Conservation (phyloP, 768 basidiomycete genomes). For the Macrolepiota dolichaula region DNA sequence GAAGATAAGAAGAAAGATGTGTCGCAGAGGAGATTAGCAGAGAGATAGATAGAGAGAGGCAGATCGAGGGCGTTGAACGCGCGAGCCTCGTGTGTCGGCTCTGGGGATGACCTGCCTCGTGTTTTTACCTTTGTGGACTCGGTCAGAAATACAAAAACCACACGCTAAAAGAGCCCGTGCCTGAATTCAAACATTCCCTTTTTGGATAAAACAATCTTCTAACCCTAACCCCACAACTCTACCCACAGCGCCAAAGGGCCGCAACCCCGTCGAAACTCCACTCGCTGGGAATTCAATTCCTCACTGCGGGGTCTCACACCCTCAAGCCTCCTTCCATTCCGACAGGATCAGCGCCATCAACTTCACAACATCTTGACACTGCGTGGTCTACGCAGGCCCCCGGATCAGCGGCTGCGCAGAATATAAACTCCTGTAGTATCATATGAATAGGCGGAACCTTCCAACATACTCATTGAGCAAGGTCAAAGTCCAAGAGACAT, state of each 20-base stretch:
- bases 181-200: constrained; percentile 23
- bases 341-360: not conserved
- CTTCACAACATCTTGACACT: not conserved
- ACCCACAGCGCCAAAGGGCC: not conserved
- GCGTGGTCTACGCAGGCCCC: not conserved
- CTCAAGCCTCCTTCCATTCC: not conserved
- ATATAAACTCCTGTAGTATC: not conserved
- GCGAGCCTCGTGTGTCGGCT: constrained; percentile 44
- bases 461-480: not conserved
- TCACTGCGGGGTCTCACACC: not conserved
- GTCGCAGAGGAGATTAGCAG: constrained; percentile 6
- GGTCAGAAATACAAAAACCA: constrained; percentile 20
- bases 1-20: not conserved
- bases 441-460: too few relatives aligned
- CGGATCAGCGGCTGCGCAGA: not conserved
- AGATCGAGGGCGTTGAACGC: constrained; percentile 22
- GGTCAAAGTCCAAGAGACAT: not conserved
- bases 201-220: constrained; percentile 1
- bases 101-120: constrained; percentile 36
- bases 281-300: not conserved
- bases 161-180: constrained; percentile 16
- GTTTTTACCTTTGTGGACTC: constrained; percentile 36
- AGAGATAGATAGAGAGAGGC: not conserved
- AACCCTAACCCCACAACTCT: constrained; percentile 16
- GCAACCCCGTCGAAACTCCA: not conserved